phyloP scores from a whole-genome alignment of 1,284 basidiomycete species.

The Kalmanozyma brasiliensis region DNA sequence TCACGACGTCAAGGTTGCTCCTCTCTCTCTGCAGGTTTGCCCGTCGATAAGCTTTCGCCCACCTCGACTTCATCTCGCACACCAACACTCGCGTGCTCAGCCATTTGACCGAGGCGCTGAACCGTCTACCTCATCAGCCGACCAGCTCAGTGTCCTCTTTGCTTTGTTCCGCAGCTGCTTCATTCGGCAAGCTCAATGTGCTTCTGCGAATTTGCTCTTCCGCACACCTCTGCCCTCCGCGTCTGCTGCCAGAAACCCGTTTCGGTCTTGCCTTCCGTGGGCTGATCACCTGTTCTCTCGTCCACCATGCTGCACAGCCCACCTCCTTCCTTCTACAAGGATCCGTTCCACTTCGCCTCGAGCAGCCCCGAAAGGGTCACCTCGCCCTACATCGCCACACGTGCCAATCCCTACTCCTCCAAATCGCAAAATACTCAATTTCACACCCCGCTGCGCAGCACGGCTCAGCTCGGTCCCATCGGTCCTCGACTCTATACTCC shows the following conservation, averaged over 20 bases:
- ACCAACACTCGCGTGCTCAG: too few species aligned
- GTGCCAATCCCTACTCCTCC: slow-evolving; percentile 34
- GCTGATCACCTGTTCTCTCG: neutral
- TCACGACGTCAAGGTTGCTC: too few species aligned
- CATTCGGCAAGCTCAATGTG: slow-evolving; percentile 10
- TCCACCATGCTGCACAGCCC: slow-evolving; percentile 23
- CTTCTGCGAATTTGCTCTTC: slow-evolving; percentile 2
- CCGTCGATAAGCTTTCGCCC: neutral
- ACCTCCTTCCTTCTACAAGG: slow-evolving; percentile 12
- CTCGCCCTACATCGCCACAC: slow-evolving; percentile 29
- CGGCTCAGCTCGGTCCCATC: slow-evolving; percentile 1
- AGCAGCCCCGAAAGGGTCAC: slow-evolving; percentile 30
- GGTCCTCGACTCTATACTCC: slow-evolving; percentile 10
- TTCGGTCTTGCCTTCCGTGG: neutral
- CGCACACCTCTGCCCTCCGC: neutral
- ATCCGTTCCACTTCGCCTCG: slow-evolving; percentile 35
- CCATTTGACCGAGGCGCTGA: too few species aligned
- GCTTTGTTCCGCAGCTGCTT: slow-evolving; percentile 13
- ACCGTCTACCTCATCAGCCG: too few species aligned
- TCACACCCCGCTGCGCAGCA: slow-evolving; percentile 24
- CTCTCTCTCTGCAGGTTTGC: too few species aligned
- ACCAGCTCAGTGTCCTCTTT: too few species aligned
- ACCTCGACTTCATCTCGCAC: neutral
- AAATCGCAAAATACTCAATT: slow-evolving; percentile 31
- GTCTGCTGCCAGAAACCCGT: neutral